Evolutionary conservation across 192 early-diverging fungal genomes (phyloP), one percentile per base, ranked within the genome.

Genomic region (Coemansia sp.): DNA sequence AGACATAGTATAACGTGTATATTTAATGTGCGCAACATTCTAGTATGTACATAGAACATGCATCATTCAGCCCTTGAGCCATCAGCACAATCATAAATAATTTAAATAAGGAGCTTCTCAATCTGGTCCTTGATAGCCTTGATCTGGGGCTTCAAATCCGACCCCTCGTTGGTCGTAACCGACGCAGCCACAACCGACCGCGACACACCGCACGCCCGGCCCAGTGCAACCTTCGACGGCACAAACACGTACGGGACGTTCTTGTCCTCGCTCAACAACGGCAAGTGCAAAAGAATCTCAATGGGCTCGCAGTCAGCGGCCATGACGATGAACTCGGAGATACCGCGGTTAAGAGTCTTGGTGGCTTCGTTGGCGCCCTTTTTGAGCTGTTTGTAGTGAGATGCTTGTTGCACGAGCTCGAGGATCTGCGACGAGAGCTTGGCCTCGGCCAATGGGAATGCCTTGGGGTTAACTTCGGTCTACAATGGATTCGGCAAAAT

Each of bases 211-310:
- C 95, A 97, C 35, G 97, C 94, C 82, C 97, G 92, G 62, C 97
- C 97, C 18, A 99, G 85, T 27, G 95, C 95, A 20, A 86, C 88
- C 88, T 96, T 97, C 76, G 93, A 95, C 59, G 94, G 94, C 54
- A 99, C 92, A 78, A 99, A 99, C 37, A 99, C 95, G 76, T 99
- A 99, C 45, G 97, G 97, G 49, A 99, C 97, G 88, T 99, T 98
- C 92, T 99, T 99, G 84, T 99, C 97, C 84, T 99, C 97, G 84
- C 97, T 97, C 62, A 97, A 84, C 8, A 99, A 87, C 22, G 97
- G 97, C 59, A 99, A 81, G 86, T 99, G 95, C 49, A 99, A 85
- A 45, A 99, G 83, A 78, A 99, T 97, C 75, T 99, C 97, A 57
- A 99, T 87, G 32, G 97, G 97, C 83, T 95, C 92, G 62, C 94